These are phyloP conservation scores for Aspergillus sergii DNA, from an alignment of 2,329 filamentous ascomycete genomes.

Conservation along the genomic window DNA sequence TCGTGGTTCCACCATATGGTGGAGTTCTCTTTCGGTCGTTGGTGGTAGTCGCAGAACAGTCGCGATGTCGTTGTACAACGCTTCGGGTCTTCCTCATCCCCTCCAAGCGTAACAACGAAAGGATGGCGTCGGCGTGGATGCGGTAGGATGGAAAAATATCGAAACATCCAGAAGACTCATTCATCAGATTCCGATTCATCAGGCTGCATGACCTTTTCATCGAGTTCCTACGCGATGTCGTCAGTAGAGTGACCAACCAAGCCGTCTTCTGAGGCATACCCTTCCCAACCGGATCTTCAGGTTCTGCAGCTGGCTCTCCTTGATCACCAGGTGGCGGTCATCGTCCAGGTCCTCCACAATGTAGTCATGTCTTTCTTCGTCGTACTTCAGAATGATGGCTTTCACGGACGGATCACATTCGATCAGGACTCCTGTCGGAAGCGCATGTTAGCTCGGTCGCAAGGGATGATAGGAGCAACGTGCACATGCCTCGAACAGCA, in stretches of 20 bases:
- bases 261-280: constrained; percentile 28
- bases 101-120: not conserved
- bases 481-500: constrained; percentile 42
- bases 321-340: constrained; percentile 49
- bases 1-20: not conserved
- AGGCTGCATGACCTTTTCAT: constrained; percentile 50
- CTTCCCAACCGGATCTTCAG: constrained; percentile 46
- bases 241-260: constrained; percentile 1
- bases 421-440: constrained; percentile 44
- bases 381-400: constrained; percentile 52
- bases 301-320: constrained; percentile 48
- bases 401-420: constrained; percentile 54
- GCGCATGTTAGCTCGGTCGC: constrained; percentile 4
- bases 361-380: constrained; percentile 50
- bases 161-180: not conserved
- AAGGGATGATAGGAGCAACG: not conserved
- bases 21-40: not conserved
- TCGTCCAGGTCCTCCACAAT: constrained; percentile 53
- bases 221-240: constrained; percentile 45
- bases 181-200: constrained; percentile 50
- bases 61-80: not conserved
- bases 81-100: not conserved
- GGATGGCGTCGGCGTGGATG: not conserved
- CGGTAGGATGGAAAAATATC: not conserved
- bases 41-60: not conserved